Evolutionary conservation across 768 basidiomycete species (phyloP).

Genomic region (Neoboletus subvelutipes): DNA sequence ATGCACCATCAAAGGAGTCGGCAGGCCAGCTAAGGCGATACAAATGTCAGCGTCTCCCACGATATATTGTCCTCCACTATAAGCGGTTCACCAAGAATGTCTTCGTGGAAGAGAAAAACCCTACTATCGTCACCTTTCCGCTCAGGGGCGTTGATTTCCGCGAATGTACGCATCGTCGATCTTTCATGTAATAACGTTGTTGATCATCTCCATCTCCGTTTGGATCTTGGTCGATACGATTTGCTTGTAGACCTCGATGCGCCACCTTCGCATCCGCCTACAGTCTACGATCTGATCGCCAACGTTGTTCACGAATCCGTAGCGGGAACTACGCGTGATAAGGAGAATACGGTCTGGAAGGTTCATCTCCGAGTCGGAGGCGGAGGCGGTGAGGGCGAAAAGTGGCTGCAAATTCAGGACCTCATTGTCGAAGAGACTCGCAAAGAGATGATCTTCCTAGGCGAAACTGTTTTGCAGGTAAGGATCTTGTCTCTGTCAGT

Average conservation of each 20-base stretch:
- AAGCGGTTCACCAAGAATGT: constrained; percentile 96
- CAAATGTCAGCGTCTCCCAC: constrained; percentile 87
- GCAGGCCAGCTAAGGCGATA: constrained; percentile 82
- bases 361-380: constrained; percentile 76
- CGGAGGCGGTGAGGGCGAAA: constrained; percentile 79
- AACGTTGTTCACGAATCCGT: constrained; percentile 95
- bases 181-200: constrained; percentile 21
- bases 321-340: constrained; percentile 92
- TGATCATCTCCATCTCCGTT: constrained; percentile 23
- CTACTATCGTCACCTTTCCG: constrained; percentile 97
- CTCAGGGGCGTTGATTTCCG: constrained; percentile 88
- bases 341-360: constrained; percentile 91
- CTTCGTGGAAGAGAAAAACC: constrained; percentile 98
- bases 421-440: constrained; percentile 94
- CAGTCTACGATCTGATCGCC: constrained; percentile 90
- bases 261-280: constrained; percentile 54
- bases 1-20: constrained; percentile 61
- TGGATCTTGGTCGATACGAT: constrained; percentile 23
- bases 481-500: constrained; percentile 4
- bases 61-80: constrained; percentile 91
- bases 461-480: constrained; percentile 95
- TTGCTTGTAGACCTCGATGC: constrained; percentile 70
- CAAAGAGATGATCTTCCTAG: constrained; percentile 96
- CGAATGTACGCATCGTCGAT: constrained; percentile 67
- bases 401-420: constrained; percentile 97